Evolutionary conservation across 164 flowering plant species (phyloP), one percentile per base, ranked within the genome.

Genomic region (Magnolia sinica): DNA sequence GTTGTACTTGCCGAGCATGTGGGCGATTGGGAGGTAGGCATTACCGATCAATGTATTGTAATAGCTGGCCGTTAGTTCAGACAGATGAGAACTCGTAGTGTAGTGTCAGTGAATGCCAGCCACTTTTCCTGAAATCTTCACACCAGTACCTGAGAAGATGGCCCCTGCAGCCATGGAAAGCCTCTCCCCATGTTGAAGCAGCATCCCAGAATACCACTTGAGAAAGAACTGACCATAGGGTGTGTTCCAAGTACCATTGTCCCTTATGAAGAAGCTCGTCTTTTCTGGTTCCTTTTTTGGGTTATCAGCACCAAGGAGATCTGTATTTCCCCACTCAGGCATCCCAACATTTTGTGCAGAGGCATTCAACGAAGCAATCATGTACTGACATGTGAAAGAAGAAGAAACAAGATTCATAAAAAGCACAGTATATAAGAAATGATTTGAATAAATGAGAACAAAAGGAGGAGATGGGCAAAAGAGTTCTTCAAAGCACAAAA

Each of bases 1-100:
- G n/a, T 91, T 87, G 75, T 91, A 79, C 79, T 83, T 85, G 16
- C 82, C 88, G 73, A 91, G 85, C 87, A 92, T 83, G 64, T 84
- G 85, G 24, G 87, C 86, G 49, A 92, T 84, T 8, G 96, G 91
- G 0, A 87, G 79, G 76, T 86, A 90, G 19, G 93, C 94, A 83
- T 93, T 90, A 73, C 91, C 80, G 8, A 16, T 68, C 19, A 77
- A 76, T 13, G 90, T 87, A 66, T 89, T 91, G 80, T 89, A 89
- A 65, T 89, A 90, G 16, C 97, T 91, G 63, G 95, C 88, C 10
- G 92, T 90, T 50, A 90, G 55, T 80, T 91, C 94, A 9, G 93
- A 80, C 20, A 92, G 84, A 73, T 88, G 93, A 55, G 92, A 88
- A 49, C 75, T 31, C 20, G 89, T 85, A 14, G 73, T 64, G 59